Conservation (phyloP, 2,329 filamentous ascomycete genomes). For the Diaporthe destruens region DNA sequence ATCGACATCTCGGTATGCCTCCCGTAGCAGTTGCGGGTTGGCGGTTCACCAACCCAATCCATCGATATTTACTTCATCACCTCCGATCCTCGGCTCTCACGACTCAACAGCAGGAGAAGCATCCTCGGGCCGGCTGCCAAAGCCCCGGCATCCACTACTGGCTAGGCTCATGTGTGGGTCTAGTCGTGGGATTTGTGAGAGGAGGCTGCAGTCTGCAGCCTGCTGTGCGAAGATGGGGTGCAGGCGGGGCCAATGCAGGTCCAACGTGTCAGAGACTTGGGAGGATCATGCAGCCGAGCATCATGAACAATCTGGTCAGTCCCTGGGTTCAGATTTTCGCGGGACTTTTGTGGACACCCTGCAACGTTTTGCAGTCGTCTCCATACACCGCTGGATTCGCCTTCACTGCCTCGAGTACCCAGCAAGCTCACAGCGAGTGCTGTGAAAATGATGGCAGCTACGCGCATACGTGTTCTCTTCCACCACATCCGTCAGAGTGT, state of each 20-base stretch:
- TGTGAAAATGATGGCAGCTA: constrained; percentile 1
- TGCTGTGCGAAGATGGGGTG: constrained; percentile 21
- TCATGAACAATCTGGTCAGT: constrained; percentile 25
- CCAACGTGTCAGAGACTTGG: constrained; percentile 27
- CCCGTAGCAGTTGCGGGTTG: neutral
- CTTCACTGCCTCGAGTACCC: neutral
- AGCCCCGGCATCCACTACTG: neutral
- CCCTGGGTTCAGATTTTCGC: constrained; percentile 15
- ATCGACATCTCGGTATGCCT: constrained; percentile 12
- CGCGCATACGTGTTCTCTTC: neutral
- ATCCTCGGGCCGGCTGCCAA: constrained; percentile 26
- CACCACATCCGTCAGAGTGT: neutral
- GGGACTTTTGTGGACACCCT: constrained; percentile 6
- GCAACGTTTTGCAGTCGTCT: neutral
- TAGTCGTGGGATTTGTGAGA: constrained; percentile 1
- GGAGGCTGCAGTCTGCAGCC: constrained; percentile 18
- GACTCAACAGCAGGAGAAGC: constrained; percentile 14
- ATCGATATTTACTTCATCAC: constrained; percentile 14
- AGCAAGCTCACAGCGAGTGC: neutral
- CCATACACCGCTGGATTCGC: constrained; percentile 2
- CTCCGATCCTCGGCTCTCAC: constrained; percentile 23
- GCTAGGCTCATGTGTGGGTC: neutral
- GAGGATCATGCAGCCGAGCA: constrained; percentile 35
- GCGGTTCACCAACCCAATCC: constrained; percentile 5
- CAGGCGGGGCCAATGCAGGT: constrained; percentile 19